Percentiles rank a stretch among this genome's conserved stretches.
Conservation (phyloP, 2,329 filamentous ascomycete genomes). For the Microsporum ferrugineum region DNA sequence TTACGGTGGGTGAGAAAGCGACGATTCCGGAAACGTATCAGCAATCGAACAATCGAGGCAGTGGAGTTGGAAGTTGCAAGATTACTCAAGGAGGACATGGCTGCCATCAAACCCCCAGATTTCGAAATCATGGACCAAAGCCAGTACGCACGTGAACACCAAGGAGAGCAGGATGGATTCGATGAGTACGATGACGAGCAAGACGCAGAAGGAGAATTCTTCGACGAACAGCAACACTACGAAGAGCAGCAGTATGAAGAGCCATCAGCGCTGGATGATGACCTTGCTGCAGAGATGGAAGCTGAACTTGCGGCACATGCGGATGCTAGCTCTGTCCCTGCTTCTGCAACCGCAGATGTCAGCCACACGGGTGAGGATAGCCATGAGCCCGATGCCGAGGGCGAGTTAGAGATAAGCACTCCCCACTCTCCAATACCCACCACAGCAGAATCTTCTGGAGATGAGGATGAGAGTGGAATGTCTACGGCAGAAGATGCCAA, state of each 20-base stretch:
- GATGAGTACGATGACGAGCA: constrained; percentile 40
- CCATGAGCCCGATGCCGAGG: constrained; percentile 7
- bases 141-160: constrained; percentile 35
- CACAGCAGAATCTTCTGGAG: constrained; percentile 30
- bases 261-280: constrained; percentile 31
- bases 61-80: constrained; percentile 70
- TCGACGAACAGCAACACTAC: constrained; percentile 24
- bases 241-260: constrained; percentile 16
- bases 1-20: constrained; percentile 76
- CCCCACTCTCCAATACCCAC: constrained; percentile 25
- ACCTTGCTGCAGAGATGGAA: constrained; percentile 35
- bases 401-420: constrained; percentile 19
- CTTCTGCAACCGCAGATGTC: constrained; percentile 17
- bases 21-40: constrained; percentile 71
- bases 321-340: constrained; percentile 18
- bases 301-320: constrained; percentile 31
- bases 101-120: constrained; percentile 44
- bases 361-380: constrained; percentile 14
- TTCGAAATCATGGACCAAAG: constrained; percentile 53
- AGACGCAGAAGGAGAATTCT: constrained; percentile 39
- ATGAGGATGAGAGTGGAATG: constrained; percentile 29
- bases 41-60: constrained; percentile 71
- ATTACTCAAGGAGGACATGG: constrained; percentile 57
- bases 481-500: constrained; percentile 23
- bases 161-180: constrained; percentile 37